Evolutionary conservation across 2,329 filamentous ascomycete genomes (phyloP).

Genomic region (Neopestalotiopsis sp.): DNA sequence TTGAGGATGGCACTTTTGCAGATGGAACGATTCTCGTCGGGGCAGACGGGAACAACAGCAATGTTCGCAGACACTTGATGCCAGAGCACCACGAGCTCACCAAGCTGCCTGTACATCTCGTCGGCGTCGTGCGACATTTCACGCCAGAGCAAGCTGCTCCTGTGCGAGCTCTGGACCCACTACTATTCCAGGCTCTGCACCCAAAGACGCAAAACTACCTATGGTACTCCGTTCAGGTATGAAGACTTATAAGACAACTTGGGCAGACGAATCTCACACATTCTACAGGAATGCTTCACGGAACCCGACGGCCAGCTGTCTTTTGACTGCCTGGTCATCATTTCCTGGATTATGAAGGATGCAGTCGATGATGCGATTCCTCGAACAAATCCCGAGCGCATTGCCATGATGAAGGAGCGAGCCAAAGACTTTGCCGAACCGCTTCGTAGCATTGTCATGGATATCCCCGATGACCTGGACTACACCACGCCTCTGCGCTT

Average conservation of each 20-base stretch:
- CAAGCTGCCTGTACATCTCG: conserved; percentile 42
- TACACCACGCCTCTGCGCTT: conserved; percentile 22
- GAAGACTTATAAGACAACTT: conserved; percentile 36
- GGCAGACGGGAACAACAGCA: conserved; percentile 46
- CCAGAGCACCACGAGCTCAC: conserved; percentile 38
- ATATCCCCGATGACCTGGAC: conserved; percentile 46
- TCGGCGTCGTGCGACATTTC: conserved; percentile 44
- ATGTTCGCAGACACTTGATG: conserved; percentile 40
- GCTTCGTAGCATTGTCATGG: conserved; percentile 47
- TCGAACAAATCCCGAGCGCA: conserved; percentile 34
- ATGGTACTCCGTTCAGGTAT: conserved; percentile 54
- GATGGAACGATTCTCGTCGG: conserved; percentile 44
- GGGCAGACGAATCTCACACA: not conserved
- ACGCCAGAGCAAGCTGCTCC: conserved; percentile 40
- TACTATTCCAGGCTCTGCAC: conserved; percentile 60
- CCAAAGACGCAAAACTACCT: conserved; percentile 55
- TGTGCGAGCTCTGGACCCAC: conserved; percentile 54
- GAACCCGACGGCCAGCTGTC: conserved; percentile 37
- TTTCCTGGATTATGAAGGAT: conserved; percentile 50
- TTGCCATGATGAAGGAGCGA: conserved; percentile 47
- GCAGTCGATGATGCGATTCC: conserved; percentile 39
- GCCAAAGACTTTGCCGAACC: conserved; percentile 40
- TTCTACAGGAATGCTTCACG: conserved; percentile 6
- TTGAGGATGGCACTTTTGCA: conserved; percentile 38
- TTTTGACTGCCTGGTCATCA: conserved; percentile 50